Base-by-base conservation (phyloP, 164 flowering plant genomes). In the Nymphaea thermarum region DNA sequence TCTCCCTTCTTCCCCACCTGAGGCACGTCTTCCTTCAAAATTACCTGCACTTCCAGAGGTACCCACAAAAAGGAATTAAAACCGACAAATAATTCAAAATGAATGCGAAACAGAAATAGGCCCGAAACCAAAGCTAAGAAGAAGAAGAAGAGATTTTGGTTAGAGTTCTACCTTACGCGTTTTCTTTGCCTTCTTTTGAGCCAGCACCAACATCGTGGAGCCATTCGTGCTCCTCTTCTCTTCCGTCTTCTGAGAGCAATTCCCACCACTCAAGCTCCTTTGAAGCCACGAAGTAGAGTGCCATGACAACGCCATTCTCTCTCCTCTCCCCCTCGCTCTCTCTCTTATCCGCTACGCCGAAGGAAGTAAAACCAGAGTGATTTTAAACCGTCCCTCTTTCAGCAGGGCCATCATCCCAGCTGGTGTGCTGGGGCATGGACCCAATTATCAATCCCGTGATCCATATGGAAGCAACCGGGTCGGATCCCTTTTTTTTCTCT, bases 1-100 rank as follows among this genome's bases (percentile, higher is more conserved):
- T 93, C 74, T 69, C 98, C 97, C 64, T 83, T 86, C 79, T 83
- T 85, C 43, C 98, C 98, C 74, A 91, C 44, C 16, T 78, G 72
- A 16, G 65, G 67, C 36, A 91, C 86, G 65, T 93, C 95, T 75
- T 91, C 96, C 76, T 85, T 93, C 84, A 91, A 65, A 64, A 91
- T 87, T 57, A 93, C 77, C 98, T 89, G 76, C 17, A 57, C 42
- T 43, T 12, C 11, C 10, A 43, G 15, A 60, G 62, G 64, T 47
- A 65, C 60, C 43, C 65, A 14, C 11, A n/a, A 65, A 43, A 41
- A 25, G 36, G 36, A 25, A 25, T 25, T 25, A 25, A 25, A 25
- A 25, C 36, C 36, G 36, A 25, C 36, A 25, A 25, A 25, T 25
- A 25, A 67, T 60, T 42, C 60, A 61, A 43, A 12, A 42, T 60